Evolutionary conservation across 1,284 basidiomycete species (phyloP).

Genomic region (Sporisorium iseilematis-ciliati): DNA sequence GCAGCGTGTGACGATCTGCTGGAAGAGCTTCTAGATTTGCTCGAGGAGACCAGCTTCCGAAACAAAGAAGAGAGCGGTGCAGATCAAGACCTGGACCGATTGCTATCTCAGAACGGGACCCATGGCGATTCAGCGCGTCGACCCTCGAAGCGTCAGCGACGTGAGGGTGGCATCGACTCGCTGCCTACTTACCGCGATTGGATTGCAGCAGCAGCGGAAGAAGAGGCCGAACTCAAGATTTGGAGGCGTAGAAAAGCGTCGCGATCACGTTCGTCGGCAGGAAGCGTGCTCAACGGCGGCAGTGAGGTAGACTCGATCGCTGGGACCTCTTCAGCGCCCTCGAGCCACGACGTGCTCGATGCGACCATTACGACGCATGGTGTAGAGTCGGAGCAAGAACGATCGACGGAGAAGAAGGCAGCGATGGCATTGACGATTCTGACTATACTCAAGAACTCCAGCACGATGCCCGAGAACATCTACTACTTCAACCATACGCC

Average conservation of each 20-base stretch:
- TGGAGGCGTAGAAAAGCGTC: conserved; percentile 45
- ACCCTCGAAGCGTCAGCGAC: conserved; percentile 21
- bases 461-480: conserved; percentile 80
- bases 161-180: conserved; percentile 46
- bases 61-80: conserved; percentile 71
- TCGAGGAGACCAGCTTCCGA: conserved; percentile 83
- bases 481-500: conserved; percentile 78
- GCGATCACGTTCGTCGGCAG: conserved; percentile 34
- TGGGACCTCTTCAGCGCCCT: conserved; percentile 11
- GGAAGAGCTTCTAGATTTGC: conserved; percentile 86
- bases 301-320: conserved; percentile 24
- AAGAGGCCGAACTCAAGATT: conserved; percentile 59
- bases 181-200: conserved; percentile 59
- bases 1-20: conserved; percentile 83
- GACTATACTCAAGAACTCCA: conserved; percentile 88
- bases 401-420: conserved; percentile 67
- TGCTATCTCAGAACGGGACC: conserved; percentile 7
- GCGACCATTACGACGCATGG: conserved; percentile 37
- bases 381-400: conserved; percentile 48
- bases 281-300: conserved; percentile 18
- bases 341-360: conserved; percentile 11
- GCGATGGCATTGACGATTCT: conserved; percentile 79
- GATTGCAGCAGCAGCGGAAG: conserved; percentile 58
- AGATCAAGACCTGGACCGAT: conserved; percentile 1
- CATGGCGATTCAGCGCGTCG: background rate